These are phyloP conservation scores for Sanguinoderma infundibulare DNA, from an alignment of 1,284 basidiomycete species.

Conservation along the genomic window DNA sequence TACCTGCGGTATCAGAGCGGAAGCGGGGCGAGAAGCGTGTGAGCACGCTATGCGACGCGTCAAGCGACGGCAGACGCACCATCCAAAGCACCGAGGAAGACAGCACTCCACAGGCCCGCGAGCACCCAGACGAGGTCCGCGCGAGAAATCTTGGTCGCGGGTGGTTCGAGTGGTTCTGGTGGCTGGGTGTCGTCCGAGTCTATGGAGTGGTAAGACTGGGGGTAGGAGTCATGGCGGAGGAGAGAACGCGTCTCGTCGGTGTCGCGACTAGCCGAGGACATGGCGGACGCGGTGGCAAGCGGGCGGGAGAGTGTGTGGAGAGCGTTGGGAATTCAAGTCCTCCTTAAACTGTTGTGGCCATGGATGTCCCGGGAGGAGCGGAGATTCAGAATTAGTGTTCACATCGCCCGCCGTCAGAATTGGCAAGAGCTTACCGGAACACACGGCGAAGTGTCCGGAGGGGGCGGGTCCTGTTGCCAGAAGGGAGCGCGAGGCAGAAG, in stretches of 20 bases:
- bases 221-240: slow-evolving; percentile 20
- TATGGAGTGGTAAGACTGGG: slow-evolving; percentile 22
- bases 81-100: slow-evolving; percentile 83
- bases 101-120: slow-evolving; percentile 76
- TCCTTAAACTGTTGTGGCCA: slow-evolving; percentile 23
- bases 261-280: slow-evolving; percentile 14
- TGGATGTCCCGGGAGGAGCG: slow-evolving; percentile 19
- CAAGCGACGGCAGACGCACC: slow-evolving; percentile 46
- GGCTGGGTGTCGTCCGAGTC: slow-evolving; percentile 19
- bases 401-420: background rate
- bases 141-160: slow-evolving; percentile 50
- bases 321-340: slow-evolving; percentile 23
- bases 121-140: slow-evolving; percentile 70
- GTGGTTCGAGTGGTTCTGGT: slow-evolving; percentile 20
- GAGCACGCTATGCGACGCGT: slow-evolving; percentile 17
- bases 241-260: slow-evolving; percentile 32
- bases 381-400: slow-evolving; percentile 9
- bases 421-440: slow-evolving; percentile 19
- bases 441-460: slow-evolving; percentile 1
- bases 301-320: slow-evolving; percentile 6
- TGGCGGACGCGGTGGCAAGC: slow-evolving; percentile 4
- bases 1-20: slow-evolving; percentile 50
- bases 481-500: background rate
- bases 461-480: slow-evolving; percentile 3
- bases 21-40: slow-evolving; percentile 26